phyloP scores from a whole-genome alignment of 1,139 yeast genomes.

The Keqinozyma sinolaborantium region DNA sequence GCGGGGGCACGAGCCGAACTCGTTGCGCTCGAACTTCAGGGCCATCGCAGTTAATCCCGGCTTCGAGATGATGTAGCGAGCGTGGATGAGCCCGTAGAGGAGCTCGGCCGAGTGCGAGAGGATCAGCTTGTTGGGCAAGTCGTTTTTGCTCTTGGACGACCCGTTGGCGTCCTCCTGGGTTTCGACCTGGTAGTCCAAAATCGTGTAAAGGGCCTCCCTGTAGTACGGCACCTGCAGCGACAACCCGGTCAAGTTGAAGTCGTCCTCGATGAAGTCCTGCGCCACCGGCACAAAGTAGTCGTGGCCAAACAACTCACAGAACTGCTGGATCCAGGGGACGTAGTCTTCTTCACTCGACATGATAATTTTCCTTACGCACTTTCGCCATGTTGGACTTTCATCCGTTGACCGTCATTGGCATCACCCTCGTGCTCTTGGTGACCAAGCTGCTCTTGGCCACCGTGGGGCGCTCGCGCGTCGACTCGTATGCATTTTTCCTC shows the following conservation, averaged over 20 bases:
- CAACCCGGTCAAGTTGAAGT: slow-evolving; percentile 89
- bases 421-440: slow-evolving; percentile 27
- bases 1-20: slow-evolving; percentile 91
- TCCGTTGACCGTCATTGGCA: slow-evolving; percentile 25
- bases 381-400: slow-evolving; percentile 19
- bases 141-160: slow-evolving; percentile 20
- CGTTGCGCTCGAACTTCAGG: slow-evolving; percentile 85
- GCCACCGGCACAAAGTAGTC: slow-evolving; percentile 92
- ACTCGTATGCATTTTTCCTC: slow-evolving; percentile 36
- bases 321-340: slow-evolving; percentile 88
- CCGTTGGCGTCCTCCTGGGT: slow-evolving; percentile 51
- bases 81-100: slow-evolving; percentile 90
- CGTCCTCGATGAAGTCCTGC: slow-evolving; percentile 93
- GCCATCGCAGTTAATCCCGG: slow-evolving; percentile 94
- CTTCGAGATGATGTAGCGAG: slow-evolving; percentile 83
- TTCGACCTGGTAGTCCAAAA: slow-evolving; percentile 75
- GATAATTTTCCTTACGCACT: not conserved
- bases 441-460: slow-evolving; percentile 25
- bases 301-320: slow-evolving; percentile 84
- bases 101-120: slow-evolving; percentile 90
- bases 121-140: slow-evolving; percentile 66
- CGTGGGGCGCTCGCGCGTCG: slow-evolving; percentile 34
- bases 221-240: slow-evolving; percentile 85
- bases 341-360: slow-evolving; percentile 57
- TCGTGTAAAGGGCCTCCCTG: slow-evolving; percentile 87